These are phyloP conservation scores for Tetrapisispora nanseiensis DNA, from an alignment of 805 yeast species.

Conservation along the genomic window DNA sequence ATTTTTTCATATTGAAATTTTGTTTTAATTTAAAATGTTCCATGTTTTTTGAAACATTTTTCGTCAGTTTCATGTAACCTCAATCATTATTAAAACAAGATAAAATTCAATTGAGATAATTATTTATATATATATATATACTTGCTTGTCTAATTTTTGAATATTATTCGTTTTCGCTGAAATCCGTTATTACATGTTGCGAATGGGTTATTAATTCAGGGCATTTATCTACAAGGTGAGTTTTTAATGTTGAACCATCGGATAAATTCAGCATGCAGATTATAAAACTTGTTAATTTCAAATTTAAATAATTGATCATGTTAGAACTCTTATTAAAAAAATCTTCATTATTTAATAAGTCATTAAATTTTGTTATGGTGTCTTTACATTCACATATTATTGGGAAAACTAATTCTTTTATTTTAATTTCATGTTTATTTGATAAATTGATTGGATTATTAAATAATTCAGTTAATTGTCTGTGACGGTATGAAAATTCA, in stretches of 20 bases:
- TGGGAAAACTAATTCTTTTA: constrained; percentile 11
- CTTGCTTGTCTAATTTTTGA: neutral
- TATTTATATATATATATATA: neutral
- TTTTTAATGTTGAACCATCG: constrained; percentile 5
- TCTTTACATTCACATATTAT: constrained; percentile 15
- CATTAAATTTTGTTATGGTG: constrained; percentile 19
- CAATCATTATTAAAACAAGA: too few relatives aligned
- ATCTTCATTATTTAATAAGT: constrained; percentile 5
- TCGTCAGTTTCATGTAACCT: too few relatives aligned
- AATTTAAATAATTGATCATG: constrained; percentile 17
- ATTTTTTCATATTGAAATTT: too few relatives aligned
- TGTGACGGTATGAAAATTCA: constrained; percentile 32
- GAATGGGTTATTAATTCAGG: constrained; percentile 13
- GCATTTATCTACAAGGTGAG: constrained; percentile 6
- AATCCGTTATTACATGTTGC: neutral
- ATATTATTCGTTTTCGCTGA: neutral
- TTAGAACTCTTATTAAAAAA: constrained; percentile 1
- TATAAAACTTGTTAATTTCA: constrained; percentile 29
- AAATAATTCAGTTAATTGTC: constrained; percentile 15
- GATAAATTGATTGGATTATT: constrained; percentile 1
- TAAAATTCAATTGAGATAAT: neutral
- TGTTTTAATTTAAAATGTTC: too few relatives aligned
- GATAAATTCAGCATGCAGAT: constrained; percentile 18
- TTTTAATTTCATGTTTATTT: neutral
- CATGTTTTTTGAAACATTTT: too few relatives aligned